phyloP scores from a whole-genome alignment of 2,329 filamentous ascomycete genomes.

The Paraphoma chrysanthemicola region DNA sequence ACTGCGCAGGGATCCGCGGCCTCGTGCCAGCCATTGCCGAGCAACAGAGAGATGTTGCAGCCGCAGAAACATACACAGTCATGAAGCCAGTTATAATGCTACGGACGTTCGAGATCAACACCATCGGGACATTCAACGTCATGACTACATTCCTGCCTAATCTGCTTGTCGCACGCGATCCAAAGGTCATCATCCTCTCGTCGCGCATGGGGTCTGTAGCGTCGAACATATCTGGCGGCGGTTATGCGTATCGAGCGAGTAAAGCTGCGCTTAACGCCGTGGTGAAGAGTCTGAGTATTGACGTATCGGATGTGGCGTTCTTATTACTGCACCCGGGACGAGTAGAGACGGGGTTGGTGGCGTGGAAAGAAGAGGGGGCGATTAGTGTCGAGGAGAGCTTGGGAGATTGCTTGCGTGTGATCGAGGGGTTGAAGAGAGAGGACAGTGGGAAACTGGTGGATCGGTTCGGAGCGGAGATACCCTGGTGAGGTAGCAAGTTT shows the following conservation, averaged over 20 bases:
- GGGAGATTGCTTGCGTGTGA: conserved; percentile 45
- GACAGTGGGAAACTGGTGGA: conserved; percentile 53
- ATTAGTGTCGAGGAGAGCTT: conserved; percentile 53
- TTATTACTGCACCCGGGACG: conserved; percentile 55
- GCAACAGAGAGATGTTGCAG: conserved; percentile 40
- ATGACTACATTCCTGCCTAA: conserved; percentile 48
- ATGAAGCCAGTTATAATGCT: conserved; percentile 52
- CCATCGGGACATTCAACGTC: conserved; percentile 51
- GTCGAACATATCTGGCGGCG: conserved; percentile 50
- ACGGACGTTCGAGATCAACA: conserved; percentile 51
- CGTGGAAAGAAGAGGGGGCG: conserved; percentile 54
- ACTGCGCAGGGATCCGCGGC: conserved; percentile 55
- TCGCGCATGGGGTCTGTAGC: conserved; percentile 55
- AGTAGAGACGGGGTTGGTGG: conserved; percentile 55
- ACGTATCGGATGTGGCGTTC: conserved; percentile 52
- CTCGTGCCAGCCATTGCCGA: conserved; percentile 43
- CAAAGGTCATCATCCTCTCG: conserved; percentile 52
- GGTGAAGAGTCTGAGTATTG: conserved; percentile 52
- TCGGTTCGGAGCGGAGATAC: conserved; percentile 51
- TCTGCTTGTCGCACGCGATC: conserved; percentile 20
- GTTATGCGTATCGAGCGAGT: conserved; percentile 56
- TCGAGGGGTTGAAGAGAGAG: conserved; percentile 38
- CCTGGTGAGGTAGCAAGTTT: conserved; percentile 44
- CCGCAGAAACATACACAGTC: conserved; percentile 49
- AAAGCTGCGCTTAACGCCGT: conserved; percentile 58